A percentile compares a stretch with the other conserved stretches of the same genome.
phyloP scores from a whole-genome alignment of 2,329 filamentous ascomycete species.

The Oidium heveae region DNA sequence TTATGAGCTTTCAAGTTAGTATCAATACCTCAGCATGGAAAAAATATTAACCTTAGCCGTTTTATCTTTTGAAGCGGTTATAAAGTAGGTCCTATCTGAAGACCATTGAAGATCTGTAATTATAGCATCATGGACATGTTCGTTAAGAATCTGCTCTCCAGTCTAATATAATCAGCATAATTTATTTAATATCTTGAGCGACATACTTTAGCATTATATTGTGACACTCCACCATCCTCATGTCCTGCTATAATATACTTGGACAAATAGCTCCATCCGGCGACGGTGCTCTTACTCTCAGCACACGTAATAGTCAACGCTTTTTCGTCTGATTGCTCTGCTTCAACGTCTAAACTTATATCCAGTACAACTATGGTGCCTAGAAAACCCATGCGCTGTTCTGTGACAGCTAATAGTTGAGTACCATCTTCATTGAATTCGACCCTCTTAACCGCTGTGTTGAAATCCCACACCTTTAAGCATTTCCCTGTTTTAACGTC shows the following conservation, averaged over 20 bases:
- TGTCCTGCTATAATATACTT: conserved; percentile 96
- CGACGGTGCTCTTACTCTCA: conserved; percentile 90
- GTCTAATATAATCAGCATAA: conserved; percentile 20
- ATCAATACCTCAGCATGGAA: not conserved
- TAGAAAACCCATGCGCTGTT: conserved; percentile 94
- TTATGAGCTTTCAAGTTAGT: conserved; percentile 35
- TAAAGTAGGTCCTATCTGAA: conserved; percentile 84
- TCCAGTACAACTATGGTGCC: conserved; percentile 85
- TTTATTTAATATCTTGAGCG: not conserved
- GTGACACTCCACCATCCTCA: conserved; percentile 79
- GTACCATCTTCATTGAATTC: conserved; percentile 91
- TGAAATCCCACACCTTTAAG: conserved; percentile 94
- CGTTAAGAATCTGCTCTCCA: conserved; percentile 59
- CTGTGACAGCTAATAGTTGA: conserved; percentile 76
- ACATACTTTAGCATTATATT: conserved; percentile 68
- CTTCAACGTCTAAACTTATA: conserved; percentile 60
- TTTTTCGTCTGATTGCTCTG: conserved; percentile 65
- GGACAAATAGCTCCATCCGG: conserved; percentile 80
- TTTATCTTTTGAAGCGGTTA: conserved; percentile 97
- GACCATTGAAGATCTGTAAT: conserved; percentile 91
- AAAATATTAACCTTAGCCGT: conserved; percentile 44
- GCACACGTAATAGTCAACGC: conserved; percentile 73
- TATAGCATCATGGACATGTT: conserved; percentile 54
- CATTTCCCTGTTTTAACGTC: conserved; percentile 79
- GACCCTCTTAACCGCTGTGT: conserved; percentile 88